Conservation (phyloP, 179 eudicot genomes). For the Beta lomatogona region DNA sequence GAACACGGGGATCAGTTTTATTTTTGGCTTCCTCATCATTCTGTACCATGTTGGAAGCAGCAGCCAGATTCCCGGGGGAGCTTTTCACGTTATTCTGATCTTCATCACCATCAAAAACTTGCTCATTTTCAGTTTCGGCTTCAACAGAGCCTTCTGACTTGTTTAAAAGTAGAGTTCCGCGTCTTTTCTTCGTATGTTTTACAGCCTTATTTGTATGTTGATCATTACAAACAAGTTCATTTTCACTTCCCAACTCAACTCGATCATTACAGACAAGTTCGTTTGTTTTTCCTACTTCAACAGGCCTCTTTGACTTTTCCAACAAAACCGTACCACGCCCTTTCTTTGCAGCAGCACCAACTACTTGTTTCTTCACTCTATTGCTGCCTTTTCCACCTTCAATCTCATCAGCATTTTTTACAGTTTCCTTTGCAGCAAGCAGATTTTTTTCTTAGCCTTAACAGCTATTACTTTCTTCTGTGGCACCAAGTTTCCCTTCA, state of each 20-base stretch:
- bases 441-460: slow-evolving; percentile 38
- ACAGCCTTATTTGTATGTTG: slow-evolving; percentile 27
- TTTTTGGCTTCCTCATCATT: slow-evolving; percentile 3
- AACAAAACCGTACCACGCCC: slow-evolving; percentile 20
- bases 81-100: slow-evolving; percentile 27
- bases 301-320: slow-evolving; percentile 29
- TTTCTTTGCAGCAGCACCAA: slow-evolving; percentile 24
- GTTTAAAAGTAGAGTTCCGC: slow-evolving; percentile 17
- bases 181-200: slow-evolving; percentile 32
- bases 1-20: slow-evolving; percentile 21
- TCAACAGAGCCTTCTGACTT: slow-evolving; percentile 35
- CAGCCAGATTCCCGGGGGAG: slow-evolving; percentile 9
- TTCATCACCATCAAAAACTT: slow-evolving; percentile 27
- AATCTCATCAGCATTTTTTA: slow-evolving; percentile 29
- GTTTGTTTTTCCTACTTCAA: slow-evolving; percentile 49
- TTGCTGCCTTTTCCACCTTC: slow-evolving; percentile 3
- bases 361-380: slow-evolving; percentile 17
- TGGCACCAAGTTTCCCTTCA: slow-evolving; percentile 31
- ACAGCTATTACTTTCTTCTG: slow-evolving; percentile 42
- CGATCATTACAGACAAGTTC: slow-evolving; percentile 11
- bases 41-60: slow-evolving; percentile 2
- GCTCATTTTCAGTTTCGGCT: slow-evolving; percentile 51
- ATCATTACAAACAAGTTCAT: slow-evolving; percentile 31
- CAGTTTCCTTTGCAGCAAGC: slow-evolving; percentile 22
- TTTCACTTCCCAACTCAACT: slow-evolving; percentile 47